phyloP scores from a whole-genome alignment of 2,329 filamentous ascomycete species.

The Stemphylium beticola region DNA sequence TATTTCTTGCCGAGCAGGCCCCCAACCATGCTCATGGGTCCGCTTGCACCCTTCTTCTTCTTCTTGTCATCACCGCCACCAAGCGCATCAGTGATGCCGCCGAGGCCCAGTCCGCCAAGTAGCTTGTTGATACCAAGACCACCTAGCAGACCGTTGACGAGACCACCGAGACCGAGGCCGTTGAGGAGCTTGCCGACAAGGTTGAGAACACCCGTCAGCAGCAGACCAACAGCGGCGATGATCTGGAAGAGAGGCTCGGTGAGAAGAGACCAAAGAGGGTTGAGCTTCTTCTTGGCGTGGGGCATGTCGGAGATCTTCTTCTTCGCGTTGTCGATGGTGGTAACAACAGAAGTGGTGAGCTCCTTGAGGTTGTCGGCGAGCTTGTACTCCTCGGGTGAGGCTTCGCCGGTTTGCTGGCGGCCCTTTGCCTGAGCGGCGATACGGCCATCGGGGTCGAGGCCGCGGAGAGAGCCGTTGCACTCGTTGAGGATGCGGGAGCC shows the following conservation, averaged over 20 bases:
- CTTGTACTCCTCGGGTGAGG: conserved; percentile 81
- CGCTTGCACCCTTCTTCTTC: conserved; percentile 49
- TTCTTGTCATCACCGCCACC: conserved; percentile 63
- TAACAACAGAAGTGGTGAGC: conserved; percentile 79
- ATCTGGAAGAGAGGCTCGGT: conserved; percentile 92
- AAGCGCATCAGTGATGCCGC: conserved; percentile 56
- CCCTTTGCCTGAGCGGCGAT: conserved; percentile 87
- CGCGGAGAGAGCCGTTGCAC: conserved; percentile 84
- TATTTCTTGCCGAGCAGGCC: conserved; percentile 54
- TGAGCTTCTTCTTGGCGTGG: conserved; percentile 92
- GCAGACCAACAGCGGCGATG: conserved; percentile 82
- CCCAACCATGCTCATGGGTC: conserved; percentile 54
- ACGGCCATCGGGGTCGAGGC: conserved; percentile 85
- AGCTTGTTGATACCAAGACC: conserved; percentile 78
- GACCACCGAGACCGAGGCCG: conserved; percentile 79
- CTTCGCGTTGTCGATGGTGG: conserved; percentile 86
- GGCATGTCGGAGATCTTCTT: conserved; percentile 90
- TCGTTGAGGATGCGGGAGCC: conserved; percentile 81
- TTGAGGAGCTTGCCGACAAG: conserved; percentile 82
- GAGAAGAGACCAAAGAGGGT: conserved; percentile 84
- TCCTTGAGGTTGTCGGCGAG: conserved; percentile 87
- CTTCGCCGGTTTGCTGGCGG: conserved; percentile 75
- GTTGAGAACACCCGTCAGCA: conserved; percentile 82
- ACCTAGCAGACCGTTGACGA: conserved; percentile 80
- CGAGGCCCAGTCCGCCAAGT: conserved; percentile 73